Percentiles rank a stretch among this genome's conserved stretches.
Conservation (phyloP, 768 basidiomycete genomes). For the Suillus clintonianus region DNA sequence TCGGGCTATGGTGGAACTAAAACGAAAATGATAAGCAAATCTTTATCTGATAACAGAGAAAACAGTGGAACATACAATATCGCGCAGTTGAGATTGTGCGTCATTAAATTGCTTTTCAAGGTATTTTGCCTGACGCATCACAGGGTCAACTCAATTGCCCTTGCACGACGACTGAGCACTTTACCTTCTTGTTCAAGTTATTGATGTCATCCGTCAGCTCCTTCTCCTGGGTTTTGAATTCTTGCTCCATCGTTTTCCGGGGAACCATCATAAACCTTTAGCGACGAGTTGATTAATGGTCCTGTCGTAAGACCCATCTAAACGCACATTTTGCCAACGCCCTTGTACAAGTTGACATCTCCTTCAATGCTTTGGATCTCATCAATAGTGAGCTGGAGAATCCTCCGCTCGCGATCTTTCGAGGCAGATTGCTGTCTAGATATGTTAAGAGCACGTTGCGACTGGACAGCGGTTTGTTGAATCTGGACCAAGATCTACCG, state of each 20-base stretch:
- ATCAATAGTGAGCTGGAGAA: conserved; percentile 84
- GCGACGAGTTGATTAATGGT: conserved; percentile 3
- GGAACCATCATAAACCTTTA: conserved; percentile 90
- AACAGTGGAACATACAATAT: conserved; percentile 59
- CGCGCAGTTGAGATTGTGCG: conserved; percentile 82
- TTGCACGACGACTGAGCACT: neutral
- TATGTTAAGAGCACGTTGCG: conserved; percentile 74
- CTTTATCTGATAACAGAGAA: neutral
- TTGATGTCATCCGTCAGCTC: conserved; percentile 82
- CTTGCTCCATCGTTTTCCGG: conserved; percentile 73
- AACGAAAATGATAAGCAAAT: conserved; percentile 8
- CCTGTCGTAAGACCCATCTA: neutral
- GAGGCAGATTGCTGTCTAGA: conserved; percentile 72
- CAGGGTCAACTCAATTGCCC: neutral
- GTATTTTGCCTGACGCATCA: conserved; percentile 67
- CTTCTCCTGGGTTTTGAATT: conserved; percentile 77
- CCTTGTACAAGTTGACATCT: conserved; percentile 85
- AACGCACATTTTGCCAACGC: conserved; percentile 90
- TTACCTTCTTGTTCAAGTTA: conserved; percentile 84
- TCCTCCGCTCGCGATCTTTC: conserved; percentile 89
- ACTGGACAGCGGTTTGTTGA: conserved; percentile 86
- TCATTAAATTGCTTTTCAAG: conserved; percentile 93
- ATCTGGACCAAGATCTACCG: conserved; percentile 88
- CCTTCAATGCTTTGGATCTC: conserved; percentile 74
- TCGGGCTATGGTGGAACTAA: conserved; percentile 33